Percentiles rank a stretch among this genome's conserved stretches.
These are phyloP conservation scores for Colletotrichum tropicale DNA, from an alignment of 2,329 filamentous ascomycete species.

Conservation along the genomic window DNA sequence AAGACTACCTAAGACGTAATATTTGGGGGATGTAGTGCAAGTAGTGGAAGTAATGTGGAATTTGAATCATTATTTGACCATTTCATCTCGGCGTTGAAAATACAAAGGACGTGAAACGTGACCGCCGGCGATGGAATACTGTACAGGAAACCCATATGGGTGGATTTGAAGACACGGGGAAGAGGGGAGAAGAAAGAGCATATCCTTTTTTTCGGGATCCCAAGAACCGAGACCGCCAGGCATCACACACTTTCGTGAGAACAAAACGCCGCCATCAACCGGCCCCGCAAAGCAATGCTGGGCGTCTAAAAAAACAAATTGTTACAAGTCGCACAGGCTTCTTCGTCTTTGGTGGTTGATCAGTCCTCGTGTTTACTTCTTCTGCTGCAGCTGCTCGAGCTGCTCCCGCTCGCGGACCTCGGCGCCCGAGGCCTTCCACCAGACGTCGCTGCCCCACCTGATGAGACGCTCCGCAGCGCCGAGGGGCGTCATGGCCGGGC, in stretches of 20 bases:
- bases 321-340: neutral
- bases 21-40: neutral
- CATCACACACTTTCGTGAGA: neutral
- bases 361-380: neutral
- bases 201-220: neutral
- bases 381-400: neutral
- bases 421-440: constrained; percentile 87
- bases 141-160: neutral
- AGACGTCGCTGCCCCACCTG: constrained; percentile 90
- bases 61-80: constrained; percentile 6
- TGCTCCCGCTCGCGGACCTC: constrained; percentile 55
- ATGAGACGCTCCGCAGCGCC: constrained; percentile 82
- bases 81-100: constrained; percentile 6
- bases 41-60: constrained; percentile 3
- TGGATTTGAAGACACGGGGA: neutral
- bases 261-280: constrained; percentile 10
- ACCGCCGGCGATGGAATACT: neutral
- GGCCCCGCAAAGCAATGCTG: neutral
- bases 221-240: neutral
- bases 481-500: constrained; percentile 83
- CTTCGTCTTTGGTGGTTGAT: neutral
- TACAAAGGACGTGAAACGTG: neutral
- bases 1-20: neutral
- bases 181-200: neutral
- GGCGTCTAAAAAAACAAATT: neutral